A percentile compares a stretch with the other conserved stretches of the same genome.
phyloP scores from a whole-genome alignment of 352 stramenopile genomes.

The Lagenidium giganteum region DNA sequence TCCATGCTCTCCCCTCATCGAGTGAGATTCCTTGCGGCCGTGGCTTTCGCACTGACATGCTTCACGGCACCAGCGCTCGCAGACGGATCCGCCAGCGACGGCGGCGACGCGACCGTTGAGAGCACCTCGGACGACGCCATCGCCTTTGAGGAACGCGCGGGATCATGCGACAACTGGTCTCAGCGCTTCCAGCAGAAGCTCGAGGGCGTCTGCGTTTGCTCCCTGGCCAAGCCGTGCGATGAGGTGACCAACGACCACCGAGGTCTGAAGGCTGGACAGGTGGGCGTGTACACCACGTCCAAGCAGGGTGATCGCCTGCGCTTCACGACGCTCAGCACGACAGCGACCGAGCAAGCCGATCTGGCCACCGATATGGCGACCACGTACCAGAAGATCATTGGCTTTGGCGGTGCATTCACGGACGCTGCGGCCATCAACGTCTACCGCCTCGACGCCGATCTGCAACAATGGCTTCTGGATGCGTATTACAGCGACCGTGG shows the following conservation, averaged over 20 bases:
- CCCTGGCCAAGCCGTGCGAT: slow-evolving; percentile 35
- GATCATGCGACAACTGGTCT: slow-evolving; percentile 24
- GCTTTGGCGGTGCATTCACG: slow-evolving; percentile 89
- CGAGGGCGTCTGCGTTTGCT: slow-evolving; percentile 51
- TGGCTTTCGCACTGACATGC: too few species aligned
- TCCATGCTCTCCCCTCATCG: too few species aligned
- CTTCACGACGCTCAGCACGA: slow-evolving; percentile 27
- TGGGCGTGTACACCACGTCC: slow-evolving; percentile 43
- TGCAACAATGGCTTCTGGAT: slow-evolving; percentile 70
- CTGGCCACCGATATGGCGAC: slow-evolving; percentile 40
- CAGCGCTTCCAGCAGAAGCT: slow-evolving; percentile 32
- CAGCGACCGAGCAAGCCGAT: slow-evolving; percentile 17
- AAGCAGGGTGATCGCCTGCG: slow-evolving; percentile 41
- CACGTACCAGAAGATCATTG: slow-evolving; percentile 78
- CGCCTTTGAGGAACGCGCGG: neutral
- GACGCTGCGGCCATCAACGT: slow-evolving; percentile 81
- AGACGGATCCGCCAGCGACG: too few species aligned
- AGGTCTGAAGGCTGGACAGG: slow-evolving; percentile 26
- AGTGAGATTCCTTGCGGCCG: too few species aligned
- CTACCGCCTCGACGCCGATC: slow-evolving; percentile 37
- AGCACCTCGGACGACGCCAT: too few species aligned
- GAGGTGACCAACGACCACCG: slow-evolving; percentile 43
- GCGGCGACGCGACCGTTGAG: too few species aligned
- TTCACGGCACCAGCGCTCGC: too few species aligned
- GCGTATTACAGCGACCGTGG: slow-evolving; percentile 78